Percentiles rank a stretch among this genome's conserved stretches.
These are phyloP conservation scores for Leptomonas pyrrhocoris DNA, from an alignment of 208 protist species.

Conservation along the genomic window DNA sequence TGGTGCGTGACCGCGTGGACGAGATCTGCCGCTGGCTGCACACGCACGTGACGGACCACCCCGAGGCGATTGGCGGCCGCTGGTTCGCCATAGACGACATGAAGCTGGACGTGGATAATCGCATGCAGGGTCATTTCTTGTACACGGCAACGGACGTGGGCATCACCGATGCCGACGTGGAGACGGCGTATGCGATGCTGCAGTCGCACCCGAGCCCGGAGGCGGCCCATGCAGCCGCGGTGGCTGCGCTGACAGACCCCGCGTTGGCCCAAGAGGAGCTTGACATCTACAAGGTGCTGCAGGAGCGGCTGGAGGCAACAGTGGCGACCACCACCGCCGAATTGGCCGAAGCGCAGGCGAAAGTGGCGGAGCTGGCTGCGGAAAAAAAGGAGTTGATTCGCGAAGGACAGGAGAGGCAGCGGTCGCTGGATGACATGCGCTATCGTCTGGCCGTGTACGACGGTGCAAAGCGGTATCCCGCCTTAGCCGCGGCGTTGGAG, in stretches of 20 bases:
- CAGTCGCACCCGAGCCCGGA: conserved; percentile 35
- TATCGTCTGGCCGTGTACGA: conserved; percentile 73
- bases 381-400: conserved; percentile 26
- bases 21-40: conserved; percentile 81
- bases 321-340: conserved; percentile 26
- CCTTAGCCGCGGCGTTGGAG: conserved; percentile 51
- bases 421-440: conserved; percentile 66
- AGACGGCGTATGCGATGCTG: conserved; percentile 39
- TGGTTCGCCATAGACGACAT: conserved; percentile 91
- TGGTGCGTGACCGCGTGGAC: conserved; percentile 85
- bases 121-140: conserved; percentile 81
- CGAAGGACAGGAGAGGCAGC: conserved; percentile 42
- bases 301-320: conserved; percentile 36
- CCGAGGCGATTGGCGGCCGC: conserved; percentile 76
- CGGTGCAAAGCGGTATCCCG: conserved; percentile 59
- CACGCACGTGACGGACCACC: conserved; percentile 68
- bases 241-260: conserved; percentile 57
- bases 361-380: conserved; percentile 22
- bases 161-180: conserved; percentile 63
- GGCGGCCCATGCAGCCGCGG: conserved; percentile 35
- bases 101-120: conserved; percentile 81
- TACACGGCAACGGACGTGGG: conserved; percentile 77
- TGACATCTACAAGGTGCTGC: conserved; percentile 54
- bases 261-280: conserved; percentile 74
- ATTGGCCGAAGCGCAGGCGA: conserved; percentile 22